Evolutionary conservation across 129 eudicot genomes (phyloP), one percentile per base, ranked within the genome.

Genomic region (Deinandra increscens): DNA sequence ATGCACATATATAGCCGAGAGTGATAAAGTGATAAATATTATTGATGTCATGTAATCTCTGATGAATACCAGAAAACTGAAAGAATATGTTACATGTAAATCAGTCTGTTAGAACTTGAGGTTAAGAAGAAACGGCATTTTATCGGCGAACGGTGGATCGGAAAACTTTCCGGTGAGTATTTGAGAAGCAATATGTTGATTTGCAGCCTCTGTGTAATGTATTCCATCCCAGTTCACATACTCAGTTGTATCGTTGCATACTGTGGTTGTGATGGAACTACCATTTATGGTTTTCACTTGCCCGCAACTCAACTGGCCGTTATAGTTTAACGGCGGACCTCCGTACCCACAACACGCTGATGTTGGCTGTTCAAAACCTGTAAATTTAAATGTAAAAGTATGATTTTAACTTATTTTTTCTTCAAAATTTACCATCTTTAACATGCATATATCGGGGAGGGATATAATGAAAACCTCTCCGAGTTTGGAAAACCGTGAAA

Each of bases 171-270:
- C 98, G 0, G 96, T 88, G 77, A 92, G 98, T 76, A 92, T 88
- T 72, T 92, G 96, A n/a, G 96, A 80, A 37, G 95, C 80, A 38
- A 92, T 87, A 71, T 82, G 79, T 68, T 88, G 85, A 71, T 92
- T 92, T 73, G 98, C 95, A 69, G 98, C 96, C 67, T 91, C 98
- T 9, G 98, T 86, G 76, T 91, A 91, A 60, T 92, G 98, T 76
- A 92, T 88, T 10, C 96, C 98, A 41, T 92, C 98, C 98, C 98
- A 92, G 53, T 63, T 92, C 60, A 92, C 84, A 67, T 92, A 88
- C 26, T 88, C 87, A 7, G 87, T 86, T 38, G 73, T 84, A 63
- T 92, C 95, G 33, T 41, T 83, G 79, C 96, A 92, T 41, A 70
- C 98, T 38, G 74, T 86, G 34, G 95, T 88, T 5, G 91, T 79